A percentile compares a stretch with the other conserved stretches of the same genome.
Conservation (phyloP, 148 eudicot genomes). For the Limonium bicolor region DNA sequence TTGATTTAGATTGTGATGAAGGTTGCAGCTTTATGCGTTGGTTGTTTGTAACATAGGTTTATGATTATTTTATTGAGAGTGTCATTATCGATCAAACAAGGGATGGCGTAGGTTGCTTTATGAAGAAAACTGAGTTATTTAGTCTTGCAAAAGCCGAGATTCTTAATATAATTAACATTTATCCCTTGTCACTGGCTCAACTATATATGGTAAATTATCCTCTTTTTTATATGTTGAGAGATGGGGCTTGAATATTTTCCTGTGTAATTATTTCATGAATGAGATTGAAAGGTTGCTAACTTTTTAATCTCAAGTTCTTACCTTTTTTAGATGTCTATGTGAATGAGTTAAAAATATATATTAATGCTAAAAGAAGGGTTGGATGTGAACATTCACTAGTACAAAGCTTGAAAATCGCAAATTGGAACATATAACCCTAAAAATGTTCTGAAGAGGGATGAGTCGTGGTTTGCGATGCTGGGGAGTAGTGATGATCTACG, state of each 20-base stretch:
- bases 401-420: too few relatives aligned
- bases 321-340: background rate
- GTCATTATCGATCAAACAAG: slow-evolving; percentile 47
- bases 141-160: slow-evolving; percentile 54
- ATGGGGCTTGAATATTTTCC: background rate
- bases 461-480: too few relatives aligned
- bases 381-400: background rate
- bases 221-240: background rate
- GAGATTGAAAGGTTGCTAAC: background rate
- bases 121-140: slow-evolving; percentile 29
- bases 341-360: too few relatives aligned
- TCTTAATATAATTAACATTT: slow-evolving; percentile 47
- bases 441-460: too few relatives aligned
- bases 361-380: background rate
- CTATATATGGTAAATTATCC: slow-evolving; percentile 34
- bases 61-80: slow-evolving; percentile 57
- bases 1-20: background rate
- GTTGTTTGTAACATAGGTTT: slow-evolving; percentile 38
- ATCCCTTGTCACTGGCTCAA: slow-evolving; percentile 42
- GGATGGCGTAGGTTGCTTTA: slow-evolving; percentile 29
- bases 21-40: too few relatives aligned
- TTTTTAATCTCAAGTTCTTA: background rate
- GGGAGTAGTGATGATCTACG: too few relatives aligned
- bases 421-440: too few relatives aligned
- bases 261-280: background rate